Evolutionary conservation across 108 stramenopile species (phyloP).

Genomic region (Halocafeteria seosinensis): DNA sequence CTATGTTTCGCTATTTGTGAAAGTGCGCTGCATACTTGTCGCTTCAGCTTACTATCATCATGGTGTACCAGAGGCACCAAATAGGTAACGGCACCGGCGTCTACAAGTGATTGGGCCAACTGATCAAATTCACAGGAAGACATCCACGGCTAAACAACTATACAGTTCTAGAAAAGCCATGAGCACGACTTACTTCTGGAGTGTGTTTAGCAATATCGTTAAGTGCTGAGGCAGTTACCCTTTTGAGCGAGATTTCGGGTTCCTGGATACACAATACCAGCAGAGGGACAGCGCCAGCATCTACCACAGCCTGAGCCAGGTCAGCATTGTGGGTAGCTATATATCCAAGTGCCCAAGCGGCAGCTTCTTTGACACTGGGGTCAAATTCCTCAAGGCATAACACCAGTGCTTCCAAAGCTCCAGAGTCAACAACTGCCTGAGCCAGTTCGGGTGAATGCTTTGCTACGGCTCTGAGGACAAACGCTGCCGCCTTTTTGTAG

Average conservation of each 20-base stretch:
- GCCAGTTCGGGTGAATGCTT: slow-evolving; percentile 52
- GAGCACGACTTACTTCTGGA: too few species aligned
- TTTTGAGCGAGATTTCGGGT: slow-evolving; percentile 52
- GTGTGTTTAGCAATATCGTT: slow-evolving; percentile 52
- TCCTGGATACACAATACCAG: slow-evolving; percentile 53
- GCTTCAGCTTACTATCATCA: slow-evolving; percentile 51
- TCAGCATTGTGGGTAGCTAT: slow-evolving; percentile 46
- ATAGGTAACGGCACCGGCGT: slow-evolving; percentile 49
- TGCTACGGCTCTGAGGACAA: slow-evolving; percentile 45
- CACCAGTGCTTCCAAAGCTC: slow-evolving; percentile 45
- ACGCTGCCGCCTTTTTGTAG: slow-evolving; percentile 50
- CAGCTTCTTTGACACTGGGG: slow-evolving; percentile 48
- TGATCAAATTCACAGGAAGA: too few species aligned
- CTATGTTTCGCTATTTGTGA: slow-evolving; percentile 51
- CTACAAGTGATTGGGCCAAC: slow-evolving; percentile 48
- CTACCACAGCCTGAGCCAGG: slow-evolving; percentile 47
- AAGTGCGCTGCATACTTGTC: slow-evolving; percentile 48
- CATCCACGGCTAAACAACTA: too few species aligned
- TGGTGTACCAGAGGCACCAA: slow-evolving; percentile 47
- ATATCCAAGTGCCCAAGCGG: slow-evolving; percentile 55
- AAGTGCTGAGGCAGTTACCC: slow-evolving; percentile 47
- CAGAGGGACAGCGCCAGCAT: slow-evolving; percentile 48
- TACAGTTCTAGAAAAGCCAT: too few species aligned
- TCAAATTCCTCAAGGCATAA: slow-evolving; percentile 51
- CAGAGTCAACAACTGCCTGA: slow-evolving; percentile 46